Evolutionary conservation across 1,284 basidiomycete species (phyloP).

Genomic region (Cystobasidium slooffiae): DNA sequence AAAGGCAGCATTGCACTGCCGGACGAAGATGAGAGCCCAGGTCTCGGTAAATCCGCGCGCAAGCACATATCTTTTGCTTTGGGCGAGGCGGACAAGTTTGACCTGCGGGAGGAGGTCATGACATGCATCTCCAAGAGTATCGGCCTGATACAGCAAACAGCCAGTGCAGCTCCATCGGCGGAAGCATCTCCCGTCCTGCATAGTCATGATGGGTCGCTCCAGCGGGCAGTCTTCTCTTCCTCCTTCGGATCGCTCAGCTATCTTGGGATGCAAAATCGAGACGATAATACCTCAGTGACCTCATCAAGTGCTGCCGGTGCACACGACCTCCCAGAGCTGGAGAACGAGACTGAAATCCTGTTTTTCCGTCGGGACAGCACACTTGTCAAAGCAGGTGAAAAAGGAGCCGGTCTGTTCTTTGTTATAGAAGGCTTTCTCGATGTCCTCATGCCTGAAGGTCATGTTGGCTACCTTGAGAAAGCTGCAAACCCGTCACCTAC

Average conservation of each 20-base stretch:
- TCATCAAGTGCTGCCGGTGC: slow-evolving; percentile 61
- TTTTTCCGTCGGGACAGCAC: slow-evolving; percentile 87
- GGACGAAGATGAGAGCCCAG: slow-evolving; percentile 39
- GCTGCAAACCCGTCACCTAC: slow-evolving; percentile 6
- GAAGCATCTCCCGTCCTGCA: slow-evolving; percentile 49
- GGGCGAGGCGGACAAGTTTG: slow-evolving; percentile 67
- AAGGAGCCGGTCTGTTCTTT: slow-evolving; percentile 90
- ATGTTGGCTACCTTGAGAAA: slow-evolving; percentile 36
- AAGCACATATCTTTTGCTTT: slow-evolving; percentile 45
- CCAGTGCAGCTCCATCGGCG: slow-evolving; percentile 54
- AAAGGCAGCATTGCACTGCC: slow-evolving; percentile 39
- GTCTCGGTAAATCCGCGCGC: not conserved
- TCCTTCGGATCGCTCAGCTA: slow-evolving; percentile 85
- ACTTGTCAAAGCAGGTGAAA: slow-evolving; percentile 86
- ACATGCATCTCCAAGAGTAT: slow-evolving; percentile 97
- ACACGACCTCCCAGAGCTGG: slow-evolving; percentile 68
- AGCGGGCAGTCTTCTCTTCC: slow-evolving; percentile 64
- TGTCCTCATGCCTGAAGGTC: slow-evolving; percentile 72
- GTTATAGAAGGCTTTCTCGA: slow-evolving; percentile 98
- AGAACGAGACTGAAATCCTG: slow-evolving; percentile 94
- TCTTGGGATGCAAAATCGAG: slow-evolving; percentile 69
- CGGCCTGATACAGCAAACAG: slow-evolving; percentile 83
- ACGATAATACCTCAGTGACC: slow-evolving; percentile 56
- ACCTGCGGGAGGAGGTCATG: slow-evolving; percentile 92
- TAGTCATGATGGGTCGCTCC: slow-evolving; percentile 44